These are phyloP conservation scores for Lachnellula suecica DNA, from an alignment of 2,329 filamentous ascomycete genomes.

Conservation along the genomic window DNA sequence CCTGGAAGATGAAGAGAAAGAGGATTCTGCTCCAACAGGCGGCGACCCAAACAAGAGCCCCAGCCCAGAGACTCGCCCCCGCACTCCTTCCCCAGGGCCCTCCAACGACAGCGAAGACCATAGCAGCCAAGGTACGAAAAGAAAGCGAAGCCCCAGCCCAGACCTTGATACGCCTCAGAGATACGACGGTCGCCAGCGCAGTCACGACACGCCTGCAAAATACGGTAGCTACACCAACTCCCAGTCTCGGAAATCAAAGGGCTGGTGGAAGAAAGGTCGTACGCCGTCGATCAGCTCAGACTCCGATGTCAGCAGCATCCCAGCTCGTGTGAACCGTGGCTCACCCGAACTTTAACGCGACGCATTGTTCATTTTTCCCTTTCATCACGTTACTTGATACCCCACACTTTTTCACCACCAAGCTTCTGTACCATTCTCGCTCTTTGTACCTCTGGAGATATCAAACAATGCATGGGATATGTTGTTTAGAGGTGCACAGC, in stretches of 20 bases:
- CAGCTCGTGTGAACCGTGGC: not conserved
- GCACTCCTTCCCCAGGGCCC: not conserved
- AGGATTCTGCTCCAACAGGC: not conserved
- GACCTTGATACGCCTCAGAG: not conserved
- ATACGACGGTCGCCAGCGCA: not conserved
- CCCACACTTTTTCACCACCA: too few species aligned
- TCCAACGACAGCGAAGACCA: not conserved
- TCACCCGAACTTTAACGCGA: too few species aligned
- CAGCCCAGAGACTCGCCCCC: not conserved
- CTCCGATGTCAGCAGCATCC: not conserved
- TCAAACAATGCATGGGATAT: too few species aligned
- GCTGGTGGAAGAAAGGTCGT: not conserved
- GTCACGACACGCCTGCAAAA: not conserved
- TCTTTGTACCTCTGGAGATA: too few species aligned
- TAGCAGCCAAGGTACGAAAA: not conserved
- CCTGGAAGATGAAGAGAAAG: not conserved
- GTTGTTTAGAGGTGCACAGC: too few species aligned
- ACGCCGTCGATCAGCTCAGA: not conserved
- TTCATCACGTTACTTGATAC: too few species aligned
- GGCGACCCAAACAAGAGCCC: not conserved
- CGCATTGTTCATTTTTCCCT: not conserved
- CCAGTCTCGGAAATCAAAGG: too few species aligned
- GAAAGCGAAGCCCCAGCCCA: not conserved
- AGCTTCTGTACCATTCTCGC: too few species aligned
- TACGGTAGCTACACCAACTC: not conserved